Conservation (phyloP, 2,329 filamentous ascomycete species). For the Aspergillus phoenicis region DNA sequence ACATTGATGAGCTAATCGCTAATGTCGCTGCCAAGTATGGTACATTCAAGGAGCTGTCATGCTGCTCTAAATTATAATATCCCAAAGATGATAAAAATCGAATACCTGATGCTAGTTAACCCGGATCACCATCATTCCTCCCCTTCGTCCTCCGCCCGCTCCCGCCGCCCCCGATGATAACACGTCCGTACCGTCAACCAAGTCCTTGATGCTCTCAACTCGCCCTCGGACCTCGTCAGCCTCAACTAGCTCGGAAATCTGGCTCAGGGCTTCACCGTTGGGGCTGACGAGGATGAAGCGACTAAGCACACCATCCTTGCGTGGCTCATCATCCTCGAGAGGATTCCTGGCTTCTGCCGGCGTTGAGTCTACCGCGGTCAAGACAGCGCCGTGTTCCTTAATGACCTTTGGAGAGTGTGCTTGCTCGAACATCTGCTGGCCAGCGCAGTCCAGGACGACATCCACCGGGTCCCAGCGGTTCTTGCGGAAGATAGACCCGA, state of each 20-base stretch:
- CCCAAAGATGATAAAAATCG: not conserved
- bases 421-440: slow-evolving; percentile 36
- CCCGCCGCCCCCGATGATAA: slow-evolving; percentile 35
- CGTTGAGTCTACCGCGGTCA: slow-evolving; percentile 38
- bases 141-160: slow-evolving; percentile 29
- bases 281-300: slow-evolving; percentile 43
- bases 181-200: slow-evolving; percentile 38
- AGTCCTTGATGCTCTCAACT: slow-evolving; percentile 37
- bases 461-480: slow-evolving; percentile 41
- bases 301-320: slow-evolving; percentile 31
- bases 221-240: slow-evolving; percentile 36
- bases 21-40: not conserved
- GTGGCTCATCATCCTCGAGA: slow-evolving; percentile 2
- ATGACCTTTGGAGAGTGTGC: slow-evolving; percentile 37
- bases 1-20: not conserved
- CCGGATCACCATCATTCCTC: slow-evolving; percentile 38
- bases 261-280: slow-evolving; percentile 35
- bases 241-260: slow-evolving; percentile 41
- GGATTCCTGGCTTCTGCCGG: slow-evolving; percentile 24
- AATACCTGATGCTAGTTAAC: slow-evolving; percentile 27
- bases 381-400: slow-evolving; percentile 35
- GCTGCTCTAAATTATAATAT: not conserved
- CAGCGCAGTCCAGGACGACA: slow-evolving; percentile 45
- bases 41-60: not conserved
- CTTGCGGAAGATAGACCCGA: slow-evolving; percentile 34